Conservation (phyloP, 257 asterid genomes). For the Solanum raphanifolium region DNA sequence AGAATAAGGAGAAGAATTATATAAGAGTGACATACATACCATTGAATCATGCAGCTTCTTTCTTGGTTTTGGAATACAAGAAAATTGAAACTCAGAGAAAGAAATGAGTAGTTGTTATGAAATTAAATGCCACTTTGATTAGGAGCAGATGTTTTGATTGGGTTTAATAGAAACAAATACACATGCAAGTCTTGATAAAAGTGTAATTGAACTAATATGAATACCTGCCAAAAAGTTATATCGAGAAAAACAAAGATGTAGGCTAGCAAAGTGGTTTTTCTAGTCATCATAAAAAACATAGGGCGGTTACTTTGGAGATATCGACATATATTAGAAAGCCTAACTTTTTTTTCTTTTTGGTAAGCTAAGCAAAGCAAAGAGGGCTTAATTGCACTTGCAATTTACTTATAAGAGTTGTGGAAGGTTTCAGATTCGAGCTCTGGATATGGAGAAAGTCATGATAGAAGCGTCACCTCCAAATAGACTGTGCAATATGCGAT, state of each 20-base stretch:
- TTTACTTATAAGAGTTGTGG: background rate
- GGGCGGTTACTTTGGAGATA: background rate
- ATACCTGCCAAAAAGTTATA: background rate
- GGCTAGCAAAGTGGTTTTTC: background rate
- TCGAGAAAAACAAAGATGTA: background rate
- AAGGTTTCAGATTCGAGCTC: too few relatives aligned
- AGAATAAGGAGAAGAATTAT: background rate
- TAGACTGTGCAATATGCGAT: accelerated
- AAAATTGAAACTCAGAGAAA: background rate
- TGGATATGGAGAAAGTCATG: too few relatives aligned
- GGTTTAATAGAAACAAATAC: background rate
- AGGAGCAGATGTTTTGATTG: background rate
- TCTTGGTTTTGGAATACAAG: background rate
- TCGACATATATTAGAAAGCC: background rate
- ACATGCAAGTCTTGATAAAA: background rate
- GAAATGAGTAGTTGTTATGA: background rate
- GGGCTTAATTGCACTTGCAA: background rate
- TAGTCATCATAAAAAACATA: background rate
- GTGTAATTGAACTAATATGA: background rate
- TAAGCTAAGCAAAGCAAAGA: background rate
- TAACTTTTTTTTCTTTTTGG: background rate
- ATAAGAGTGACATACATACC: background rate
- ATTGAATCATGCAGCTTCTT: background rate
- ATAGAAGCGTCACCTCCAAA: accelerated
- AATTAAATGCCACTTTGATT: background rate